Evolutionary conservation across 768 basidiomycete species (phyloP).

Genomic region (Cystoderma amianthinum): DNA sequence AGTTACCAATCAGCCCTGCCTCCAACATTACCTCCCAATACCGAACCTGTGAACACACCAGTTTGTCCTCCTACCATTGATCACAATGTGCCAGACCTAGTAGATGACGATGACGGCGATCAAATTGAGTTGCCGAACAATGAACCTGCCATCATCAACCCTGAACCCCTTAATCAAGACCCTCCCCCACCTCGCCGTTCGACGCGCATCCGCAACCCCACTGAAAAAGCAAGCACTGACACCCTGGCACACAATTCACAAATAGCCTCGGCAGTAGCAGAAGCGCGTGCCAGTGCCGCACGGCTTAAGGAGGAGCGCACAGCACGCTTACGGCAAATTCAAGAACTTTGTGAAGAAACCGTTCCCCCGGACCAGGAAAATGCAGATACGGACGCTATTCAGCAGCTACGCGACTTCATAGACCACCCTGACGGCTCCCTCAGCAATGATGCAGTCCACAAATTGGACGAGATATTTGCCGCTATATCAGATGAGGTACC

Average conservation of each 20-base stretch:
- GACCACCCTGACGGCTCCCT: not conserved
- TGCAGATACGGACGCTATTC: not conserved
- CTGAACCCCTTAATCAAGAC: too few species aligned
- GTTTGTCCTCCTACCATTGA: not conserved
- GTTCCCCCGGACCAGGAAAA: not conserved
- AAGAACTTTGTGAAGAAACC: not conserved
- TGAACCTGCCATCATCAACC: too few species aligned
- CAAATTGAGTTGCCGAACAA: too few species aligned
- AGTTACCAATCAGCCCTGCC: slow-evolving; percentile 2
- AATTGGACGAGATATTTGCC: not conserved
- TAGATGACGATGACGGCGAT: too few species aligned
- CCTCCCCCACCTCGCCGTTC: too few species aligned
- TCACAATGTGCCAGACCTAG: too few species aligned
- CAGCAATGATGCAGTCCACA: not conserved
- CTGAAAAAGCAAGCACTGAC: too few species aligned
- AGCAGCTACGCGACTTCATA: not conserved
- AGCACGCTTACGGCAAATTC: not conserved
- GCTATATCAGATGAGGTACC: slow-evolving; percentile 5
- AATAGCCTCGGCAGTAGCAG: not conserved
- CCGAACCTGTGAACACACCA: not conserved
- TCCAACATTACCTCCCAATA: not conserved
- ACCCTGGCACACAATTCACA: not conserved
- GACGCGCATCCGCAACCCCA: too few species aligned
- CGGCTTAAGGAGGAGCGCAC: not conserved
- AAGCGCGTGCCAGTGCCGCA: not conserved